Base-by-base conservation (phyloP, 208 protist genomes). In the Trypanosoma platydactyli region DNA sequence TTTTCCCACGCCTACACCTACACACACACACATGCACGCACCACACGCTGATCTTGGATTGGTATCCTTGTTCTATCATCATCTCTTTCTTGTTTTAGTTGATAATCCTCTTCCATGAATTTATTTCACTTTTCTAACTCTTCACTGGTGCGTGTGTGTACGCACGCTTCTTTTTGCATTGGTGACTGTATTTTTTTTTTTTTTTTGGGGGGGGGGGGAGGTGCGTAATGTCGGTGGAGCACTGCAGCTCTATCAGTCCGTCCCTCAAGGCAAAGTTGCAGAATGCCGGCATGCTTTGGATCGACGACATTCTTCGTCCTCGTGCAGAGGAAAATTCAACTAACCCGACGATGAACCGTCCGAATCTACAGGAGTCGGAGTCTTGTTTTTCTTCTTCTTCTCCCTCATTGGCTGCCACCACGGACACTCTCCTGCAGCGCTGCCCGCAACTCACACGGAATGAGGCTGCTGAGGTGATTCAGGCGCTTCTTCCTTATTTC, bases 241-340 rank as follows among this genome's bases (percentile, higher is more conserved):
- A 78, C 55, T 84, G 77, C 38, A 44, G 22, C 12, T 83, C 69
- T 46, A 51, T 89, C n/a, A 45, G 51, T 13, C 79, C 79, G 12
- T 66, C 60, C 5, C 42, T 89, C 7, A 94, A 92, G 62, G 80
- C 85, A 20, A 92, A 89, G 59, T 52, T 91, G 64, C 88, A 91
- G 56, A 78, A 90, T 59, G 73, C 69, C 22, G 88, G 85, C 18
- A 24, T 92, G 4, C 52, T 94, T 12, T 83, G 78, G 63, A 64
- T 89, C 5, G 58, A 69, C 9, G 77, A 89, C 15, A 62, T 91
- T 1, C 44, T 15, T 45, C 53, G 51, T 29, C 38, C 38, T 42
- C 11, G 3, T 53, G 22, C 20, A 18, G 15, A 25, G 24, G 33
- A 27, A 51, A 42, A 52, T 18, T 15, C 15, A 12, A 1, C 41